A percentile compares a stretch with the other conserved stretches of the same genome.
Evolutionary conservation across 306 rosid species (phyloP).

Genomic region (Vigna mungo): DNA sequence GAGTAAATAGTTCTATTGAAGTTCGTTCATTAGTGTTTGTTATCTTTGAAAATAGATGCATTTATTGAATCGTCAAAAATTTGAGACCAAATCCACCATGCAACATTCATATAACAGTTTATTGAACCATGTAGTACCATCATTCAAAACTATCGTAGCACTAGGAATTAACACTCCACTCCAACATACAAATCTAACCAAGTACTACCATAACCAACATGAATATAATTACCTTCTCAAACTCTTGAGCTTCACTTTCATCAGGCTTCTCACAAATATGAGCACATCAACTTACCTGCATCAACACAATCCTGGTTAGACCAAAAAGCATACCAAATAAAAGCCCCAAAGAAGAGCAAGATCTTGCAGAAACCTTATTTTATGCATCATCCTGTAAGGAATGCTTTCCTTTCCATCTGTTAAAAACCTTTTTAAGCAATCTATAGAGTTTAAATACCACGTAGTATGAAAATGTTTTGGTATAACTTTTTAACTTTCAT

Average conservation of each 20-base stretch:
- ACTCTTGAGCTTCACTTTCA: slow-evolving; percentile 90
- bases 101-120: slow-evolving; percentile 9
- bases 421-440: slow-evolving; percentile 49
- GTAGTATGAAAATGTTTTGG: neutral
- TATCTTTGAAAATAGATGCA: neutral
- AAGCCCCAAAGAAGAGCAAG: slow-evolving; percentile 9
- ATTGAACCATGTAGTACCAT: slow-evolving; percentile 8
- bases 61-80: slow-evolving; percentile 12
- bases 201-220: slow-evolving; percentile 10
- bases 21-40: neutral
- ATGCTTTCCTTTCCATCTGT: slow-evolving; percentile 69
- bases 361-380: slow-evolving; percentile 59
- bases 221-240: slow-evolving; percentile 76
- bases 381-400: slow-evolving; percentile 74
- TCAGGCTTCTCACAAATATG: slow-evolving; percentile 80
- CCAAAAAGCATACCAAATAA: slow-evolving; percentile 5
- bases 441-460: neutral
- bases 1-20: neutral
- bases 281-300: slow-evolving; percentile 89
- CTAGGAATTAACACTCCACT: slow-evolving; percentile 17
- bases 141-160: slow-evolving; percentile 23
- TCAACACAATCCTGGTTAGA: slow-evolving; percentile 21
- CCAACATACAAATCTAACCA: slow-evolving; percentile 17
- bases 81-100: neutral
- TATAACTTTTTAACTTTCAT: neutral